Evolutionary conservation across 805 yeast species (phyloP).

Genomic region (Kuraishia ogatae): DNA sequence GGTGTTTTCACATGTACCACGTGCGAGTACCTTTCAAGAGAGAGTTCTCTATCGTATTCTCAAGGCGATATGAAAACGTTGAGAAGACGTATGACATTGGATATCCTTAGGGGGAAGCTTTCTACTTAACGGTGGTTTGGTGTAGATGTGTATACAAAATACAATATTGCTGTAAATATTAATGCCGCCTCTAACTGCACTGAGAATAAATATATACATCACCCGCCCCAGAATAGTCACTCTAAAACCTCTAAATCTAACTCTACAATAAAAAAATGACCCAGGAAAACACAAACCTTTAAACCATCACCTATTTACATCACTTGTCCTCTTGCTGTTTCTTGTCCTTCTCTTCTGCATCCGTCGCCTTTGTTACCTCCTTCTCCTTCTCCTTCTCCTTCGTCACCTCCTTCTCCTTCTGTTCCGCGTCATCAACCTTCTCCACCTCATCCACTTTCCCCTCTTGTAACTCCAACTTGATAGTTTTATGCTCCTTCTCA

Average conservation of each 20-base stretch:
- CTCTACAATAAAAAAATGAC: no score
- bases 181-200: no score
- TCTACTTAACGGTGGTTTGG: not conserved
- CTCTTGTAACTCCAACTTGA: not conserved
- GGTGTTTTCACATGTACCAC: slow-evolving; percentile 88
- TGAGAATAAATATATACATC: no score
- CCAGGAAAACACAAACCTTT: no score
- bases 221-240: no score
- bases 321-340: no score
- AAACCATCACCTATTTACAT: no score
- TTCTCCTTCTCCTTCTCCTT: not conserved
- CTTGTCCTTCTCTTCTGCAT: no score
- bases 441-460: not conserved
- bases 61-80: slow-evolving; percentile 64
- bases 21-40: slow-evolving; percentile 51
- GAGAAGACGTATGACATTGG: slow-evolving; percentile 62
- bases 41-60: slow-evolving; percentile 39
- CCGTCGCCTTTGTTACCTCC: no score
- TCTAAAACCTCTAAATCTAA: no score
- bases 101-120: slow-evolving; percentile 26
- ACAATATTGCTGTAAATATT: no score
- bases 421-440: not conserved
- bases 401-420: not conserved
- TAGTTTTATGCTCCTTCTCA: not conserved
- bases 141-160: no score